Evolutionary conservation across 1,139 yeast genomes (phyloP), one percentile per base, ranked within the genome.

Genomic region (Kurtzmaniella quercitrusa): DNA sequence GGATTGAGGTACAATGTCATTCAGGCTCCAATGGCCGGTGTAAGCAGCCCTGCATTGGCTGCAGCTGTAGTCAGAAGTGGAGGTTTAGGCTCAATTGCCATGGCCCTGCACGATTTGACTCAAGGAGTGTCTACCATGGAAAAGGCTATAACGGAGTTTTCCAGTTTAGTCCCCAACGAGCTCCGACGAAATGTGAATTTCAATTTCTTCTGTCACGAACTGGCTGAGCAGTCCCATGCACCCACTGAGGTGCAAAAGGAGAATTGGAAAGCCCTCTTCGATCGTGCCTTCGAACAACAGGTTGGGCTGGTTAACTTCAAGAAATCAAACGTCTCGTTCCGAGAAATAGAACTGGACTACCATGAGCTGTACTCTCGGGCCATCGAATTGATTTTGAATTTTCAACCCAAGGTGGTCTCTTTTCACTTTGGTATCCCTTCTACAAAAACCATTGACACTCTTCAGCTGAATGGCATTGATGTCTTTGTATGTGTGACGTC

Each of bases 1-100:
- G 18, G 18, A 31, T 31, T 31, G 14, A 57, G 51, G 21, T 51
- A 57, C 27, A 81, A 81, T 1, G 58, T 77, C 2, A 56, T 76
- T 31, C 79, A 75, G 51, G 66, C 81, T 1, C 81, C 81, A 25
- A 77, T 77, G 81, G 80, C 81, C 0, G 81, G 81, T 1, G 65
- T 75, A 1, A 62, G 73, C 19, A 73, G 77, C 0, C 58, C 66
- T 1, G 58, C 59, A 27, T 52, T 76, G 45, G 77, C 79, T 0
- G 63, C 72, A 1, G 58, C 56, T 1, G 67, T 73, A 1, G 57
- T 68, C 1, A 55, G 56, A 3, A 45, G 49, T 16, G 81, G 81
- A 0, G 80, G 70, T 1, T 44, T 77, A 17, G 81, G 79, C 0
- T 68, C 80, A 1, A 45, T 77, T 2, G 73, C 80, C 1, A 53